Evolutionary conservation across 2,329 filamentous ascomycete genomes (phyloP), one percentile per base, ranked within the genome.

Genomic region (Periconia macrospinosa): DNA sequence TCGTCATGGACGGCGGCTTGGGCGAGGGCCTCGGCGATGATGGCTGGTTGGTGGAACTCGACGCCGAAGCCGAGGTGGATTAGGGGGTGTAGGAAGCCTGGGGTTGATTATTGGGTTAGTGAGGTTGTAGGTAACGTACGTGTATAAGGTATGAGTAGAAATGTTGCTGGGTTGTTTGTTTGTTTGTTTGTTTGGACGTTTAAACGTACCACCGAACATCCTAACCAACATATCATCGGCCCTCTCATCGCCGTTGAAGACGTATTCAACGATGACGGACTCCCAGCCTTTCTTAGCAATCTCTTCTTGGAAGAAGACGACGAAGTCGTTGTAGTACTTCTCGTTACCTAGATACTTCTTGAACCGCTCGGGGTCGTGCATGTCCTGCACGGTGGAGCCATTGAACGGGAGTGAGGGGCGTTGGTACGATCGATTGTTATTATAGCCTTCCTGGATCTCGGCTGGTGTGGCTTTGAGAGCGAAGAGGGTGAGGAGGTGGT

Each of bases 51-150:
- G 10, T 82, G 71, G 77, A 91, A 96, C 69, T 96, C 91, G 35
- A 96, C 69, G 5, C 89, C 92, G 67, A 91, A 96, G 46, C 91
- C 89, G 18, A 96, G 81, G 68, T 96, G 91, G 57, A 96, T 92
- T 15, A 94, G 76, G 1, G 91, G 91, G 66, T 96, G 91, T 2
- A 92, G 62, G 57, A 93, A 82, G 0, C 89, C 86, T 82, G 60
- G 37, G 57, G n/a, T n/a, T n/a, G n/a, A n/a, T n/a, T n/a, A n/a
- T n/a, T n/a, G n/a, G n/a, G n/a, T n/a, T n/a, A n/a, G n/a, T n/a
- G n/a, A n/a, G n/a, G n/a, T n/a, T n/a, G n/a, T n/a, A n/a, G n/a
- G n/a, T n/a, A n/a, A n/a, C n/a, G n/a, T n/a, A n/a, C n/a, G n/a
- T n/a, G n/a, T n/a, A n/a, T n/a, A n/a, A n/a, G n/a, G n/a, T n/a